Base-by-base conservation (phyloP, 2,329 filamentous ascomycete species). In the Aspergillus sp. region DNA sequence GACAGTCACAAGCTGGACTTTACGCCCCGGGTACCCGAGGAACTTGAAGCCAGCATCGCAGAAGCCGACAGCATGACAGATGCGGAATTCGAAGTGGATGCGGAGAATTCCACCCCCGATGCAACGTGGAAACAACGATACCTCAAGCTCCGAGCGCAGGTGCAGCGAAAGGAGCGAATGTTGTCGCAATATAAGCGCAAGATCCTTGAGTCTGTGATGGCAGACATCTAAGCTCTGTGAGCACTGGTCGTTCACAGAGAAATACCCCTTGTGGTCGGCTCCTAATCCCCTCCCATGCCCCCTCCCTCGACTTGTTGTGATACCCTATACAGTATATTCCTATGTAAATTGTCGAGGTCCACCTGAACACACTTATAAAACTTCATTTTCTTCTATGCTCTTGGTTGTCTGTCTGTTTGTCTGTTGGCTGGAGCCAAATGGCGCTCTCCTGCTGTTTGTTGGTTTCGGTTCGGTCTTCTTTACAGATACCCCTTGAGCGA, bases 181-280 rank as follows among this genome's bases (percentile, higher is more conserved):
- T 59, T 78, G 27, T 70, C 72, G 1, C 68, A 77, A 44, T 78
- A 78, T 56, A 78, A 78, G 58, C 75, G 76, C 36, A 77, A 73
- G 49, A 77, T 79, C 30, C 68, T 79, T 15, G 75, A 78, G 63
- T 77, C 74, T 15, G 77, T 79, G n/a, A 78, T 79, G 76, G 72
- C 73, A 41, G 75, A 77, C 58, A 71, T 77, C 36, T 77, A 61
- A 66, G 39, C 21, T 19, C 15, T 57, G 17, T 17, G 41, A 21
- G 10, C 17, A 21, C n/a, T 44, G 10, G 13, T 21, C 21, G 19
- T 15, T 21, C 10, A 6, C 17, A 3, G 8, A 17, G 6, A 7
- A 8, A 1, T 2, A 27, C 25, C 25, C 25, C 11, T 6, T 11
- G 11, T 32, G 4, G 2, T 32, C 30, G 10, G 13, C 30, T 36